These are phyloP conservation scores for Debaryomycetaceae sp. DNA, from an alignment of 1,139 yeast species.

Conservation along the genomic window DNA sequence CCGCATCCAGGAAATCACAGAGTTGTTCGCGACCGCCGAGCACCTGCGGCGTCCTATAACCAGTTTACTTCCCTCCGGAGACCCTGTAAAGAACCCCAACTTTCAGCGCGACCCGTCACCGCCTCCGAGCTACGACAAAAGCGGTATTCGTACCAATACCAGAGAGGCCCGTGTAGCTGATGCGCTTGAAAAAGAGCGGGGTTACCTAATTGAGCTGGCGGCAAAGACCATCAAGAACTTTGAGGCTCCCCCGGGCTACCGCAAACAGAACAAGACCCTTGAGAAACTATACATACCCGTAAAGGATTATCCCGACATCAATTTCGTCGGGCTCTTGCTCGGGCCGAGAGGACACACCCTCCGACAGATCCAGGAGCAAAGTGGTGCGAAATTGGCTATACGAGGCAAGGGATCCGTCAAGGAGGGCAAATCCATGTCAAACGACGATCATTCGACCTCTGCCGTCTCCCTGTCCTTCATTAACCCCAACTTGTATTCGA, in stretches of 20 bases:
- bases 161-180: constrained; percentile 57
- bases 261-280: constrained; percentile 55
- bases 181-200: constrained; percentile 68
- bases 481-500: constrained; percentile 16
- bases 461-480: constrained; percentile 11
- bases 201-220: constrained; percentile 64
- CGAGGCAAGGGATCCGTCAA: constrained; percentile 94
- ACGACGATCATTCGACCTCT: constrained; percentile 10
- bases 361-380: constrained; percentile 65
- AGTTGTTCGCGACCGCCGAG: constrained; percentile 34
- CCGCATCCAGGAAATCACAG: constrained; percentile 68
- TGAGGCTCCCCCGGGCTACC: constrained; percentile 71
- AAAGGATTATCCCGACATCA: constrained; percentile 81
- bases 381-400: constrained; percentile 80
- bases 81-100: constrained; percentile 13
- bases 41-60: constrained; percentile 37
- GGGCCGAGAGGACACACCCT: constrained; percentile 96
- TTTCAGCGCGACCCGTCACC: constrained; percentile 71
- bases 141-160: constrained; percentile 80
- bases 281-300: constrained; percentile 84
- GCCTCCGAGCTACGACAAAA: constrained; percentile 78
- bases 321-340: constrained; percentile 79
- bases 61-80: constrained; percentile 26
- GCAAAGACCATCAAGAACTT: constrained; percentile 66
- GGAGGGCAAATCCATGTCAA: constrained; percentile 61